These are phyloP conservation scores for Claviceps capensis DNA, from an alignment of 2,329 filamentous ascomycete species.

Conservation along the genomic window DNA sequence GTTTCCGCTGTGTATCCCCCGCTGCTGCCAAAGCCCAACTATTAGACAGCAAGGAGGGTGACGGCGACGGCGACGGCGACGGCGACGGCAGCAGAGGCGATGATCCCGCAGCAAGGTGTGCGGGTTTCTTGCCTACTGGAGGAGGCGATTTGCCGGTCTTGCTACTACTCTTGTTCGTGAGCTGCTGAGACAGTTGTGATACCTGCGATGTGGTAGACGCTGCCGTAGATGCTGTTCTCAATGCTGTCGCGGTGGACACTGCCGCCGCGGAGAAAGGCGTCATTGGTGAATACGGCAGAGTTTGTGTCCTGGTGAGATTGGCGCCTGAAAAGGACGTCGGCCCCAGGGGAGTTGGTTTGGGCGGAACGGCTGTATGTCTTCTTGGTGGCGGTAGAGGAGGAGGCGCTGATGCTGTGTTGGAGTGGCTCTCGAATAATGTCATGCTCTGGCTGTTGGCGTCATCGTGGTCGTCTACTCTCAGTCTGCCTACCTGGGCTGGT, in stretches of 20 bases:
- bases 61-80: slow-evolving; percentile 8
- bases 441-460: not conserved
- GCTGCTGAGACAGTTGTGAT: slow-evolving; percentile 19
- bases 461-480: slow-evolving; percentile 18
- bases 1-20: not conserved
- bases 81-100: not conserved
- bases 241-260: not conserved
- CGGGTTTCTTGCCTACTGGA: slow-evolving; percentile 49
- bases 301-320: slow-evolving; percentile 13
- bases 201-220: slow-evolving; percentile 21
- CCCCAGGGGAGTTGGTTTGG: slow-evolving; percentile 2
- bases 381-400: slow-evolving; percentile 26
- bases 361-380: slow-evolving; percentile 22
- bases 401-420: slow-evolving; percentile 12
- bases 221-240: no score
- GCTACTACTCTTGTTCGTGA: slow-evolving; percentile 17
- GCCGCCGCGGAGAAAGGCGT: slow-evolving; percentile 14
- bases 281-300: slow-evolving; percentile 14
- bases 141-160: slow-evolving; percentile 28
- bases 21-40: slow-evolving; percentile 1
- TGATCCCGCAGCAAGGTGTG: slow-evolving; percentile 29
- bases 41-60: slow-evolving; percentile 3
- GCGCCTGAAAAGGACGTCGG: slow-evolving; percentile 4
- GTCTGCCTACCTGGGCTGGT: slow-evolving; percentile 31
- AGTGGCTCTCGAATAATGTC: not conserved